phyloP scores from a whole-genome alignment of 371 early-diverging fungal genomes.

The Rhizopus sp. region DNA sequence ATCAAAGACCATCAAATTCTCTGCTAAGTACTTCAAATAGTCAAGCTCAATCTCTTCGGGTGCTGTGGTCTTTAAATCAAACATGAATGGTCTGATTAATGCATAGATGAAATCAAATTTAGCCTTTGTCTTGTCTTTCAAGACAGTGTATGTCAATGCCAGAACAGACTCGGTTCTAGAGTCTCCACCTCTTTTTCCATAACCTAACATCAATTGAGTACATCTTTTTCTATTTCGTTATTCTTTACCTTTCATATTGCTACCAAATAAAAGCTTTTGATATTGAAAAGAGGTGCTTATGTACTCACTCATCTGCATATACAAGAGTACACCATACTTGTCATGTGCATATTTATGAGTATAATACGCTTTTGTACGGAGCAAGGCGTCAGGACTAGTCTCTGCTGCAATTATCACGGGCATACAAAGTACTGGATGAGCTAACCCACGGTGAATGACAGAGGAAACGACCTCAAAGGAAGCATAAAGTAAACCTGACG shows the following conservation, averaged over 20 bases:
- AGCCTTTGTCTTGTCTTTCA: slow-evolving; percentile 66
- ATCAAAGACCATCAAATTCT: slow-evolving; percentile 75
- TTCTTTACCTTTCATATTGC: slow-evolving; percentile 30
- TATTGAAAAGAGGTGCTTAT: slow-evolving; percentile 74
- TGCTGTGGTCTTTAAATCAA: slow-evolving; percentile 41
- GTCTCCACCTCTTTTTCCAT: slow-evolving; percentile 50
- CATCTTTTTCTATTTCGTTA: neutral
- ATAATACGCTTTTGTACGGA: slow-evolving; percentile 71
- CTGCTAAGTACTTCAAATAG: slow-evolving; percentile 77
- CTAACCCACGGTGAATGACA: slow-evolving; percentile 83
- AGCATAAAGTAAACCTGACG: slow-evolving; percentile 49
- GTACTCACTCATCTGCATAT: slow-evolving; percentile 73
- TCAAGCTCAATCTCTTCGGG: slow-evolving; percentile 48
- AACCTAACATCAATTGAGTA: slow-evolving; percentile 32
- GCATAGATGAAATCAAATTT: slow-evolving; percentile 73
- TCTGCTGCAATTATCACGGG: slow-evolving; percentile 86
- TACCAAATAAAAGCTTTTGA: slow-evolving; percentile 51
- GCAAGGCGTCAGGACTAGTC: slow-evolving; percentile 59
- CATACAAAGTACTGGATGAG: slow-evolving; percentile 86
- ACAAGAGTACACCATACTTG: slow-evolving; percentile 84
- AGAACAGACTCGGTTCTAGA: slow-evolving; percentile 63
- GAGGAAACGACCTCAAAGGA: slow-evolving; percentile 80
- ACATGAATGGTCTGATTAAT: slow-evolving; percentile 71
- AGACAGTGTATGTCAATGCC: slow-evolving; percentile 64
- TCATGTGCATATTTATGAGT: slow-evolving; percentile 75